These are phyloP conservation scores for Conoideocrella luteorostrata DNA, from an alignment of 2,329 filamentous ascomycete species.

Conservation along the genomic window DNA sequence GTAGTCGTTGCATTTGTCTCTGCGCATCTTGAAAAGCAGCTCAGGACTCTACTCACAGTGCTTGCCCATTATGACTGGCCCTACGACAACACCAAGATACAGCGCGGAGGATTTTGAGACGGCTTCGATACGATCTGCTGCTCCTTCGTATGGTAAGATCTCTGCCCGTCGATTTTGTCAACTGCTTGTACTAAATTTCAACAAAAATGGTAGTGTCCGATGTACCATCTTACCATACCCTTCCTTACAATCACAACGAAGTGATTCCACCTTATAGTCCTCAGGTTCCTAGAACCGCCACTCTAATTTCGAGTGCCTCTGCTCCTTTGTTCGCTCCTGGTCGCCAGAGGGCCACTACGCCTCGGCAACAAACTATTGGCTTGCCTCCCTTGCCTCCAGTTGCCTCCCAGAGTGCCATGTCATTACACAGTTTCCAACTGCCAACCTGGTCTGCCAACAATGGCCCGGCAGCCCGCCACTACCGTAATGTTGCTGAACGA, in stretches of 20 bases:
- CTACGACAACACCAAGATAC: conserved; percentile 26
- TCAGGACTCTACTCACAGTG: background rate
- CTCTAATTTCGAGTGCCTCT: conserved; percentile 6
- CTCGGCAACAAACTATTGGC: conserved; percentile 32
- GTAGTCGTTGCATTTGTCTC: background rate
- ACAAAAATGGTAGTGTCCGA: conserved; percentile 45
- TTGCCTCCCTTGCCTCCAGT: conserved; percentile 44
- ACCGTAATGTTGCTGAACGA: conserved; percentile 57
- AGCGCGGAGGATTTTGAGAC: conserved; percentile 57
- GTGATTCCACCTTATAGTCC: conserved; percentile 46
- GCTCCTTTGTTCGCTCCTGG: conserved; percentile 5
- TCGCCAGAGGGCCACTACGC: conserved; percentile 17
- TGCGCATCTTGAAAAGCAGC: background rate
- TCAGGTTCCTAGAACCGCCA: conserved; percentile 4
- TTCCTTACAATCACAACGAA: conserved; percentile 38
- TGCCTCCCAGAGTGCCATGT: conserved; percentile 31
- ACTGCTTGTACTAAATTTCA: background rate
- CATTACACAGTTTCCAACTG: conserved; percentile 48
- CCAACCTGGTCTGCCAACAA: conserved; percentile 52
- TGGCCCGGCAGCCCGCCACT: conserved; percentile 51
- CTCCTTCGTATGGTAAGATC: conserved; percentile 59
- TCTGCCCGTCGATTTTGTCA: background rate
- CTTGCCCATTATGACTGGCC: conserved; percentile 26
- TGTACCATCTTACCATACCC: conserved; percentile 58
- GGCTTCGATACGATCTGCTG: conserved; percentile 58